phyloP scores from a whole-genome alignment of 805 yeast genomes.

The Spathaspora arborariae region DNA sequence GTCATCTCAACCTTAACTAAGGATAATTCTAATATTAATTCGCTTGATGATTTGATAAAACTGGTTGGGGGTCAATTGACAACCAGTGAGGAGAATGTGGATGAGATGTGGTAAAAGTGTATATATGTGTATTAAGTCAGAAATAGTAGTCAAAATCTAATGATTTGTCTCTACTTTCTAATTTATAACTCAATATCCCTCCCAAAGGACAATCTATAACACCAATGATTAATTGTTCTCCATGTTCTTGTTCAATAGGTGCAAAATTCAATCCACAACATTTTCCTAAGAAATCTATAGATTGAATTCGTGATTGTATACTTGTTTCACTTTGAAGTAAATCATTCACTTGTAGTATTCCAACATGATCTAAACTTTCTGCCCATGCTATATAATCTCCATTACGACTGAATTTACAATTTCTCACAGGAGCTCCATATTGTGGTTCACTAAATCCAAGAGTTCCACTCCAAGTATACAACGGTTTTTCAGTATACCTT shows the following conservation, averaged over 20 bases:
- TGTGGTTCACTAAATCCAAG: conserved; percentile 19
- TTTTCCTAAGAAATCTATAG: conserved; percentile 54
- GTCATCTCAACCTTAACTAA: conserved; percentile 38
- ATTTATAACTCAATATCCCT: conserved; percentile 49
- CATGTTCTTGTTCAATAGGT: conserved; percentile 38
- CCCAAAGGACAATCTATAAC: conserved; percentile 54
- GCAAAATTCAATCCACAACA: conserved; percentile 53
- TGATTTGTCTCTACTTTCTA: conserved; percentile 30
- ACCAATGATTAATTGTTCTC: conserved; percentile 50
- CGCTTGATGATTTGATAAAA: conserved; percentile 28
- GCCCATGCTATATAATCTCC: conserved; percentile 52
- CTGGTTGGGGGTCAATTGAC: conserved; percentile 37
- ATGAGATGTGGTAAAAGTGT: conserved; percentile 39
- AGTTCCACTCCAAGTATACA: conserved; percentile 35
- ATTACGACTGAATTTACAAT: conserved; percentile 44
- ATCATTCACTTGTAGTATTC: conserved; percentile 40
- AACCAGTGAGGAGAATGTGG: conserved; percentile 32
- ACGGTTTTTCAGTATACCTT: conserved; percentile 26
- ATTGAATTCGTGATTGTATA: conserved; percentile 32
- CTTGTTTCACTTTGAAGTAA: conserved; percentile 13
- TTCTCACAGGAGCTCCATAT: conserved; percentile 49
- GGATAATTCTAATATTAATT: conserved; percentile 26
- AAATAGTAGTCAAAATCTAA: conserved; percentile 39
- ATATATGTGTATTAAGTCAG: conserved; percentile 6
- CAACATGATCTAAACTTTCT: conserved; percentile 57